Evolutionary conservation across 169 alveolate species (phyloP), one percentile per base, ranked within the genome.

Genomic region (Fabrea salina): DNA sequence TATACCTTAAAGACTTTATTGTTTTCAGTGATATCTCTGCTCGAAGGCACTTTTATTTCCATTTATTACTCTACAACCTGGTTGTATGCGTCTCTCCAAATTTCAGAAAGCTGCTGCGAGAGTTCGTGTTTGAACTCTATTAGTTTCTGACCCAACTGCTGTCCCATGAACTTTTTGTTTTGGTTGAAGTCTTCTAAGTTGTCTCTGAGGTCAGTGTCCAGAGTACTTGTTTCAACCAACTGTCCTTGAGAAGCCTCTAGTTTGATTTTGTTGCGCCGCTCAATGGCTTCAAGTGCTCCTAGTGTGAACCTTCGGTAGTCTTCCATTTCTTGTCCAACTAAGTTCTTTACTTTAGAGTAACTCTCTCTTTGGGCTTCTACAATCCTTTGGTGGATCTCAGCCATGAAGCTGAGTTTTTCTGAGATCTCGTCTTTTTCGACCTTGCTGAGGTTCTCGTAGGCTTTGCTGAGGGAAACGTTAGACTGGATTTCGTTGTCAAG

Each of bases 21-120:
- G 16, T 35, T 56, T 64, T 64, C 75, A 39, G 30, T 33, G 11
- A 64, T 56, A 39, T 64, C 56, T 64, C 54, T 32, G 30, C 19
- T 39, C 32, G 49, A 32, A 39, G 75, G 75, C 30, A 64, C 41
- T 19, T 19, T 22, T 33, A 64, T 19, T 64, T 64, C 75, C 75
- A 64, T 58, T 58, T 22, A 35, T 64, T 35, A 64, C 27, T 22
- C 75, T 37, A 16, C 41, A 4, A 64, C 27, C 41, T n/a, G 35
- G 41, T 64, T 64, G 30, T 64, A 64, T 19, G 75, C 54, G 16
- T 64, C 75, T 64, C 57, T 64, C 75, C 75, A 64, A 35, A 64
- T 41, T 40, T 64, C 75, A 64, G 56, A 35, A n/a, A 64, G 35
- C 50, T 64, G 35, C 41, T 64, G 57, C 35, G 57, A 39, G 43